Evolutionary conservation across 1,284 basidiomycete genomes (phyloP), one percentile per base, ranked within the genome.

Genomic region (Cutaneotrichosporon dermatis): DNA sequence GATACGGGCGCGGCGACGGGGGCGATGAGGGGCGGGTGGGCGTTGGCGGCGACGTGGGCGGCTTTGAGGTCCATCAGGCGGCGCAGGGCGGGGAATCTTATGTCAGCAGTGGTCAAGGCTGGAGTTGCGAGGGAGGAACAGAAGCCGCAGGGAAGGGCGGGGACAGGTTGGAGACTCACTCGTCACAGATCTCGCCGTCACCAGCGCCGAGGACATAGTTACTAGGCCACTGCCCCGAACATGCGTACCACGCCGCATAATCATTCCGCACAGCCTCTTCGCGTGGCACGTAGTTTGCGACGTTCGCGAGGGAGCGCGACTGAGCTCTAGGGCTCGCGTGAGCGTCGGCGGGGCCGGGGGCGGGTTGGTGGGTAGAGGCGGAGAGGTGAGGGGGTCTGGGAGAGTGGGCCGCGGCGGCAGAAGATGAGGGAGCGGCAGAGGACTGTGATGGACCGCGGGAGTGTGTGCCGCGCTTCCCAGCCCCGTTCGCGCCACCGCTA

Each of bases 201-300:
- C 88, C 88, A 3, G 90, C 89, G 35, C 92, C 92, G 6, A 92
- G 80, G 12, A 97, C 88, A 84, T 87, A 90, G 71, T 95, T 87
- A 75, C 93, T 90, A 1, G 92, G 90, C 85, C 90, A 90, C 66
- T 90, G 87, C 6, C 92, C 92, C 2, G 88, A 84, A 65, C 90
- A 87, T 45, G 94, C 90, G 75, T 95, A 98, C 67, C 88, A 81
- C 76, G 89, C 87, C 1, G 89, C 90, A 72, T 96, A 95, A 79
- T 98, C 93, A 73, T 96, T 98, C 55, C 93, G 83, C 50, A 99
- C 88, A 0, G 92, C 95, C 73, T 97, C 92, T 73, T 97, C 95
- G 66, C 92, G 88, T 1, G 89, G 86, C 11, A 91, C 83, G 67
- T 92, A 93, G 70, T 91, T 91, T 45, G 68, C 63, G 2, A 71